These are phyloP conservation scores for Sisymbrium altissimum DNA, from an alignment of 345 rosid species.

Conservation along the genomic window DNA sequence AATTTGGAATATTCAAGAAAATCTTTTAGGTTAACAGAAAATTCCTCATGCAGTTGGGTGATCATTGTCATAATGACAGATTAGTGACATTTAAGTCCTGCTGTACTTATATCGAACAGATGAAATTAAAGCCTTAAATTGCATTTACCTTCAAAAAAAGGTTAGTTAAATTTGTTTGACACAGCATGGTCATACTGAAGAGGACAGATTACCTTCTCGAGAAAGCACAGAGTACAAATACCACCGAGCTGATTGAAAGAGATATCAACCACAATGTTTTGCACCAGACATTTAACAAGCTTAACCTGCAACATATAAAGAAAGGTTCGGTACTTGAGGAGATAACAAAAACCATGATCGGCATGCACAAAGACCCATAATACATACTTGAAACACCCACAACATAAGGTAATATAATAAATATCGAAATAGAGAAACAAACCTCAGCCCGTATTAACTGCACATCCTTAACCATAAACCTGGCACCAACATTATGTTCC, in stretches of 20 bases:
- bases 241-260: conserved; percentile 94
- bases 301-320: conserved; percentile 60
- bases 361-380: conserved; percentile 8
- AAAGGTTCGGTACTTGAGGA: background rate
- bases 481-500: conserved; percentile 50
- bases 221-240: conserved; percentile 80
- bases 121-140: background rate
- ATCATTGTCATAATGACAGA: background rate
- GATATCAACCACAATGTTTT: conserved; percentile 82
- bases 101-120: background rate
- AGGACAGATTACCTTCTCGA: conserved; percentile 61
- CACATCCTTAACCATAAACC: conserved; percentile 69
- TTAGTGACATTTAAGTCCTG: background rate
- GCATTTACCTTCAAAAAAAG: background rate
- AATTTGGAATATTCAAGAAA: background rate
- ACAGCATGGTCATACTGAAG: conserved; percentile 19
- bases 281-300: conserved; percentile 81
- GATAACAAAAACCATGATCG: background rate
- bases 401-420: background rate
- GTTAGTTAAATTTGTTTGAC: conserved; percentile 19
- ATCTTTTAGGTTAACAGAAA: background rate
- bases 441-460: conserved; percentile 82
- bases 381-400: background rate
- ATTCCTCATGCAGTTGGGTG: background rate
- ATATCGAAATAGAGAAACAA: conserved; percentile 21